Conservation (phyloP, 805 yeast genomes). For the Cyberlindnera subsufficiens region DNA sequence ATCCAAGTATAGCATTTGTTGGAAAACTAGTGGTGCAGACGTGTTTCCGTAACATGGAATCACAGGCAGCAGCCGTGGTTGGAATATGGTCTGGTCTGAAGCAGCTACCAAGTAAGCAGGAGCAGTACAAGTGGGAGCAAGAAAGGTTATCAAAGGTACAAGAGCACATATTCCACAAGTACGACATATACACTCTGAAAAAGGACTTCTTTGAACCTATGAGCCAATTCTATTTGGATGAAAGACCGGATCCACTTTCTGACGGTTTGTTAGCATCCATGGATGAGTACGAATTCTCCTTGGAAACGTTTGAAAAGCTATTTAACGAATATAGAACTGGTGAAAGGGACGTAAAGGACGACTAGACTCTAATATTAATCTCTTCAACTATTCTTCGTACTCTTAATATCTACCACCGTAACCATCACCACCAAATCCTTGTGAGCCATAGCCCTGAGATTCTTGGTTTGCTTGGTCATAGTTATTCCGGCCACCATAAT, state of each 20-base stretch:
- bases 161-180: constrained; percentile 30
- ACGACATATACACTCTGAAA: constrained; percentile 24
- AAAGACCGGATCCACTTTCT: constrained; percentile 28
- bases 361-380: constrained; percentile 2
- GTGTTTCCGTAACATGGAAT: constrained; percentile 45
- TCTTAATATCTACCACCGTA: constrained; percentile 5
- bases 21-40: constrained; percentile 36
- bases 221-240: constrained; percentile 22
- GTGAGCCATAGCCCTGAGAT: not conserved
- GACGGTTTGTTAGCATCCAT: constrained; percentile 17
- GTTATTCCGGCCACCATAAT: too few species aligned
- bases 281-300: constrained; percentile 9
- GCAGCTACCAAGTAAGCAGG: constrained; percentile 33
- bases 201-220: constrained; percentile 26
- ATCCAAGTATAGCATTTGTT: constrained; percentile 40
- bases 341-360: constrained; percentile 6
- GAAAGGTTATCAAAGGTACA: constrained; percentile 20
- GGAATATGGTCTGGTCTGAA: constrained; percentile 47
- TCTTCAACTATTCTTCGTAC: not conserved
- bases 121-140: constrained; percentile 32
- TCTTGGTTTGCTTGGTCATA: not conserved
- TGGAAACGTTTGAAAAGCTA: constrained; percentile 16
- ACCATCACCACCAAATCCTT: constrained; percentile 6
- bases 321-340: constrained; percentile 18
- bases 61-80: constrained; percentile 47